These are phyloP conservation scores for Alternaria infectoria DNA, from an alignment of 2,329 filamentous ascomycete genomes.

Conservation along the genomic window DNA sequence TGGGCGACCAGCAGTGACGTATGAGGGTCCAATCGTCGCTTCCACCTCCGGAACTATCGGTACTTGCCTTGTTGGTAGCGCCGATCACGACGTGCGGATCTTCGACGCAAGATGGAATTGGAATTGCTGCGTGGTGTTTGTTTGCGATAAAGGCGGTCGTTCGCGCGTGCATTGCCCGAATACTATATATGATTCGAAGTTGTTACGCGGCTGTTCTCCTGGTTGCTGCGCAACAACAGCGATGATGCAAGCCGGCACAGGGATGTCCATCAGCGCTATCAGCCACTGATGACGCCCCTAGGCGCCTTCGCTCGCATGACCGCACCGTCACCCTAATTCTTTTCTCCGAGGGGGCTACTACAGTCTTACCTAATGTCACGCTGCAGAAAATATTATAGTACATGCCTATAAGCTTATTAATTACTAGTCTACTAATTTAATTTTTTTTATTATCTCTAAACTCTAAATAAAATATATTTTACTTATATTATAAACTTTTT, in stretches of 20 bases:
- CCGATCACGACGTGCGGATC: constrained; percentile 9
- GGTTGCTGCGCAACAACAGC: constrained; percentile 23
- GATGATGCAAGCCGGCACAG: constrained; percentile 17
- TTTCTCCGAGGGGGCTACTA: constrained; percentile 10
- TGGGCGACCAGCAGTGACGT: constrained; percentile 22
- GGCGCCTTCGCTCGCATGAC: constrained; percentile 12
- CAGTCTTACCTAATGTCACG: too few relatives aligned
- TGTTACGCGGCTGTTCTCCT: constrained; percentile 18
- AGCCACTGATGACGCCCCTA: constrained; percentile 3
- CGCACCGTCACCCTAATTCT: constrained; percentile 4
- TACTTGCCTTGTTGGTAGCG: constrained; percentile 9
- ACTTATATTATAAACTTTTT: too few relatives aligned
- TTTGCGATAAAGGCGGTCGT: background rate
- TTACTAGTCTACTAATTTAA: too few relatives aligned
- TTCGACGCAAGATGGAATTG: background rate
- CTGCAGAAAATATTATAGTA: too few relatives aligned
- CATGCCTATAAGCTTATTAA: too few relatives aligned
- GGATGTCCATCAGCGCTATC: constrained; percentile 10
- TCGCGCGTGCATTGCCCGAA: background rate
- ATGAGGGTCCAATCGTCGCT: constrained; percentile 13
- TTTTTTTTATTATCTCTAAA: too few relatives aligned
- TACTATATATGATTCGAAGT: constrained; percentile 3
- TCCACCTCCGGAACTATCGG: constrained; percentile 14
- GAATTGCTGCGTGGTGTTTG: background rate
- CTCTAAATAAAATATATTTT: too few relatives aligned